Conservation (phyloP, 345 rosid species). For the Gossypium longicalyx region DNA sequence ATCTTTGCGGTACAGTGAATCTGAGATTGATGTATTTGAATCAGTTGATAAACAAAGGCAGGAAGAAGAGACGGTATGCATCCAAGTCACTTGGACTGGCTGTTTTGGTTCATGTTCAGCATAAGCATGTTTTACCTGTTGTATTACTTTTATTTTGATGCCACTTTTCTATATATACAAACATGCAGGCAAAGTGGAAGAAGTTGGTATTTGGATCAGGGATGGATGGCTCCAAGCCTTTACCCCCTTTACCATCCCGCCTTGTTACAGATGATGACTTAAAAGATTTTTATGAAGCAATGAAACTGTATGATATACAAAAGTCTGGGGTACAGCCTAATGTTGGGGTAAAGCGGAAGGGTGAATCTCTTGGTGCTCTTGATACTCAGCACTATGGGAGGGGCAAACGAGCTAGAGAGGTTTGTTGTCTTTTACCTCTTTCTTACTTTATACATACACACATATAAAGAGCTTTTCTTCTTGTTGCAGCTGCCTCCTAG, state of each 20-base stretch:
- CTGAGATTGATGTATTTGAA: conserved; percentile 88
- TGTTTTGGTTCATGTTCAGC: neutral
- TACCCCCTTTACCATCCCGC: conserved; percentile 65
- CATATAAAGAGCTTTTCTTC: neutral
- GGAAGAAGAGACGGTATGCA: conserved; percentile 68
- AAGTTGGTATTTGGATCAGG: conserved; percentile 45
- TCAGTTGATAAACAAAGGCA: conserved; percentile 68
- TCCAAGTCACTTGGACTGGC: neutral
- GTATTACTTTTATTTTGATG: conserved; percentile 3
- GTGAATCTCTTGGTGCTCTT: conserved; percentile 47
- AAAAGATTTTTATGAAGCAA: conserved; percentile 57
- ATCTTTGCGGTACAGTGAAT: conserved; percentile 44
- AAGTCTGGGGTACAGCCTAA: conserved; percentile 41
- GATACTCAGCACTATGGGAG: conserved; percentile 84
- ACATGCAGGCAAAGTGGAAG: conserved; percentile 71
- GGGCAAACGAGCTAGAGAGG: conserved; percentile 97
- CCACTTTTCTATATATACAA: neutral
- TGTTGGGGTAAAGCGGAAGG: conserved; percentile 58
- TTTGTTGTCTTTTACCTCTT: conserved; percentile 28
- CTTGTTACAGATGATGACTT: conserved; percentile 85
- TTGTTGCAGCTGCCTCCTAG: conserved; percentile 6
- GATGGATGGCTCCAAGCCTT: conserved; percentile 34
- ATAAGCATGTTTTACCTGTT: conserved; percentile 13
- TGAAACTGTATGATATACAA: conserved; percentile 66
- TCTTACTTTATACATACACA: neutral